Evolutionary conservation across 805 yeast species (phyloP).

Genomic region (Hanseniaspora nectarophila): DNA sequence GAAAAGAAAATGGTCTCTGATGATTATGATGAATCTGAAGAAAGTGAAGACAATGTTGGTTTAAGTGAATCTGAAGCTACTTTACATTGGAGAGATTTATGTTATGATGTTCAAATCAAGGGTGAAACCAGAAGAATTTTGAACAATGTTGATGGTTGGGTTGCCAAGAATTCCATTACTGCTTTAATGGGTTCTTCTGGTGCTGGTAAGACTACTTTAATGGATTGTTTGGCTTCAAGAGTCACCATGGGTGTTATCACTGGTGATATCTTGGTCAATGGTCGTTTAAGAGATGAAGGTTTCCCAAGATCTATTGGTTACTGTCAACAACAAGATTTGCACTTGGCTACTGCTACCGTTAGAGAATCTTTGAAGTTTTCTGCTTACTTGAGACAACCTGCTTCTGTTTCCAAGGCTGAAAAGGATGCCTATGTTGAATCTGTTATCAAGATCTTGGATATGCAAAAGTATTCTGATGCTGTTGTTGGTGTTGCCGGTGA

Average conservation of each 20-base stretch:
- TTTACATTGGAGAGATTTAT: slow-evolving; percentile 68
- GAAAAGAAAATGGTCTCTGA: slow-evolving; percentile 10
- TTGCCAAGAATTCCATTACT: slow-evolving; percentile 69
- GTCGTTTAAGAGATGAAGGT: slow-evolving; percentile 45
- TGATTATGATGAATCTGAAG: not conserved
- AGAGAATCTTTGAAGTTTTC: slow-evolving; percentile 60
- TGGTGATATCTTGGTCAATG: slow-evolving; percentile 57
- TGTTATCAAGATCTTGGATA: slow-evolving; percentile 49
- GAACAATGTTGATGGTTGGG: slow-evolving; percentile 66
- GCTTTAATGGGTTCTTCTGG: slow-evolving; percentile 72
- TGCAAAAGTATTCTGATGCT: slow-evolving; percentile 57
- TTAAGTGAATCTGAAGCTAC: slow-evolving; percentile 34
- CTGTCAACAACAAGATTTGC: slow-evolving; percentile 69
- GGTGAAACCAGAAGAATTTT: slow-evolving; percentile 49
- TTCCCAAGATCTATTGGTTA: slow-evolving; percentile 57
- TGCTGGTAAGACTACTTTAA: slow-evolving; percentile 68
- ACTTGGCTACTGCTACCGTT: slow-evolving; percentile 52
- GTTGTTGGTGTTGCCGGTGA: slow-evolving; percentile 64
- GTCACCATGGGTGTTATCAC: slow-evolving; percentile 59
- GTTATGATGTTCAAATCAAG: slow-evolving; percentile 57
- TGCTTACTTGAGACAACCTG: slow-evolving; percentile 58
- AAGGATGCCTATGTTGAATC: slow-evolving; percentile 57
- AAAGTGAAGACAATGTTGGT: slow-evolving; percentile 23
- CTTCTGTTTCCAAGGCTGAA: slow-evolving; percentile 38
- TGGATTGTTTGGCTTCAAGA: slow-evolving; percentile 61